These are phyloP conservation scores for Lithospermum erythrorhizon DNA, from an alignment of 257 asterid genomes.

Conservation along the genomic window DNA sequence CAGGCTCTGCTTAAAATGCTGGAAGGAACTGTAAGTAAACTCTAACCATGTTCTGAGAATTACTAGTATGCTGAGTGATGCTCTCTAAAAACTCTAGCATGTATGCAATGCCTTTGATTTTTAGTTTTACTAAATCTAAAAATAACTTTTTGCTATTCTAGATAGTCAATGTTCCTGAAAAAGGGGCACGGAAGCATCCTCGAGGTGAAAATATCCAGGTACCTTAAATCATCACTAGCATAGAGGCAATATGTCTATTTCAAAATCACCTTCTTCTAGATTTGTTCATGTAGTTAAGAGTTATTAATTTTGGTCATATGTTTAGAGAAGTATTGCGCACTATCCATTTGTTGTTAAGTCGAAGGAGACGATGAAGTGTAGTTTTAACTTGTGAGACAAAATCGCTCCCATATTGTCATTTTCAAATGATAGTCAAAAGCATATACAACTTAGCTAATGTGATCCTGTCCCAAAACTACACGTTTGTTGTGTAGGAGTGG, in stretches of 20 bases:
- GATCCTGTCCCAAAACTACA: no score
- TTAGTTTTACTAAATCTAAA: background rate
- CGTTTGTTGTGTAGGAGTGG: no score
- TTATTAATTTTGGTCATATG: no score
- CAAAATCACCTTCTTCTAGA: conserved; percentile 5
- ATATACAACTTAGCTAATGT: no score
- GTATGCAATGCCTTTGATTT: conserved; percentile 2
- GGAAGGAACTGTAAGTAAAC: conserved; percentile 82
- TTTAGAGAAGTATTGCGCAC: no score
- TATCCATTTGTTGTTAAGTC: no score
- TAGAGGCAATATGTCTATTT: conserved; percentile 8
- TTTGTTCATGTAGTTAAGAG: background rate
- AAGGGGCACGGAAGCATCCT: conserved; percentile 91
- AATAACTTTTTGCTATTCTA: conserved; percentile 23
- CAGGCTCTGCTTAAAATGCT: conserved; percentile 92
- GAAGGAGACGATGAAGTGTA: no score
- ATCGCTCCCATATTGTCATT: no score
- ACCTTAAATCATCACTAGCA: conserved; percentile 14
- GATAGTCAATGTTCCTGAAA: conserved; percentile 92
- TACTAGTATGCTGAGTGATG: background rate
- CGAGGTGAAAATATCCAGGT: conserved; percentile 91
- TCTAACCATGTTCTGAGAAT: background rate
- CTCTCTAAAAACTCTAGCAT: background rate
- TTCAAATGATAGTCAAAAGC: no score
- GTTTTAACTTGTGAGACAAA: no score